Percentiles rank a stretch among this genome's conserved stretches.
phyloP scores from a whole-genome alignment of 495 filamentous ascomycete species.

The Aspergillus funiculosus region DNA sequence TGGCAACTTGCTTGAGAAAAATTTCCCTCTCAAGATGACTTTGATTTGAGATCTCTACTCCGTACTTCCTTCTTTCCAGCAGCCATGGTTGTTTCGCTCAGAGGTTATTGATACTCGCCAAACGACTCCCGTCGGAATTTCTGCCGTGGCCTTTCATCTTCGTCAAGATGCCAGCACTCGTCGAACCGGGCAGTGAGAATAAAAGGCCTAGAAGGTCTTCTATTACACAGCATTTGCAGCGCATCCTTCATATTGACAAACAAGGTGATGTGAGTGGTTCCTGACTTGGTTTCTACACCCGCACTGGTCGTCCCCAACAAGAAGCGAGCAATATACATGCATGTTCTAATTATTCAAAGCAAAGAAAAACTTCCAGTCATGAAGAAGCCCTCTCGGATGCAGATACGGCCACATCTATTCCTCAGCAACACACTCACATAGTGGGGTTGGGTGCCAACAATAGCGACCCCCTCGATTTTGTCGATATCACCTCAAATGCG shows the following conservation, averaged over 20 bases:
- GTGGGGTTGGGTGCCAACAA: not conserved
- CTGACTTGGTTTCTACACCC: not conserved
- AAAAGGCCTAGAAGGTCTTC: constrained; percentile 30
- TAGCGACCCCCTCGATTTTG: not conserved
- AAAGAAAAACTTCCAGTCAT: constrained; percentile 13
- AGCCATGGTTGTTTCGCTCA: not conserved
- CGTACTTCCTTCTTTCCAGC: not conserved
- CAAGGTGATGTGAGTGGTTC: constrained; percentile 23
- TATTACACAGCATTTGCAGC: constrained; percentile 34
- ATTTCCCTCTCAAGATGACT: too few relatives aligned
- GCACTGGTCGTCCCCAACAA: not conserved
- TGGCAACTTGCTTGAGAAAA: too few relatives aligned
- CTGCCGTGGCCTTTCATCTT: not conserved
- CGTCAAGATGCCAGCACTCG: constrained; percentile 13
- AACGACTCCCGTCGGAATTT: not conserved
- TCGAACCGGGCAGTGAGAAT: constrained; percentile 12
- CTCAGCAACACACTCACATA: not conserved
- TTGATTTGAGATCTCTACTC: not conserved
- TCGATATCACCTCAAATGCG: constrained; percentile 1
- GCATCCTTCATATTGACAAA: constrained; percentile 28
- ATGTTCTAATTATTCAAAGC: constrained; percentile 19
- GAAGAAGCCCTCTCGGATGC: not conserved
- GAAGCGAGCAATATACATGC: not conserved
- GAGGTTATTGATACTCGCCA: not conserved
- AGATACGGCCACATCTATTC: not conserved